Evolutionary conservation across 768 basidiomycete genomes (phyloP).

Genomic region (Termitomyces sp.): DNA sequence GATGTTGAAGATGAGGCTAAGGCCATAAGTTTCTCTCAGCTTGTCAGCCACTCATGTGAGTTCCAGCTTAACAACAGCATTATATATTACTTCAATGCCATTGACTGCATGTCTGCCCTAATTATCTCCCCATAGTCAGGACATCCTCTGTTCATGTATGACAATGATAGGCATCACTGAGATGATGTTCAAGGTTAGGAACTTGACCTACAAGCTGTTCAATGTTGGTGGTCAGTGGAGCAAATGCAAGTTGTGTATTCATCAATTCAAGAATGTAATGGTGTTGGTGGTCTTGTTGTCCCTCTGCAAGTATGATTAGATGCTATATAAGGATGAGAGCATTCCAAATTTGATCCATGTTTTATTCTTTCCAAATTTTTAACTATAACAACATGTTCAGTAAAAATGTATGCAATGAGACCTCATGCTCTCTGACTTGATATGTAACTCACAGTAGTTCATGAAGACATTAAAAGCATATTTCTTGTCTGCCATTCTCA

Average conservation of each 20-base stretch:
- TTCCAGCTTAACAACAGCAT: slow-evolving; percentile 97
- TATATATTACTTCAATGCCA: slow-evolving; percentile 91
- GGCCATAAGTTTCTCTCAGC: slow-evolving; percentile 64
- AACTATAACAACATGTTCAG: not conserved
- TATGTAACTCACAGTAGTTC: slow-evolving; percentile 97
- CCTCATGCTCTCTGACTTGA: slow-evolving; percentile 92
- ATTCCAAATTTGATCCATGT: slow-evolving; percentile 51
- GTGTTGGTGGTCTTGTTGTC: slow-evolving; percentile 90
- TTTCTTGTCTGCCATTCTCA: slow-evolving; percentile 2
- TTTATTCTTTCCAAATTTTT: not conserved
- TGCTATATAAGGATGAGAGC: slow-evolving; percentile 95
- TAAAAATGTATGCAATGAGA: slow-evolving; percentile 98
- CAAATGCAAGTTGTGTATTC: slow-evolving; percentile 93
- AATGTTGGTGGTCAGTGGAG: slow-evolving; percentile 88
- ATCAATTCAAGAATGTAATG: slow-evolving; percentile 93
- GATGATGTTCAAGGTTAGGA: slow-evolving; percentile 93
- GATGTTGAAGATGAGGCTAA: slow-evolving; percentile 75
- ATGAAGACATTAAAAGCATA: slow-evolving; percentile 90
- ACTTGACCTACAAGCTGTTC: slow-evolving; percentile 89
- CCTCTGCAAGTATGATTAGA: slow-evolving; percentile 95
- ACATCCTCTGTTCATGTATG: slow-evolving; percentile 90
- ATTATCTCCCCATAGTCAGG: slow-evolving; percentile 91
- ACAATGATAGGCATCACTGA: slow-evolving; percentile 97
- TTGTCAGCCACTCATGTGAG: slow-evolving; percentile 81
- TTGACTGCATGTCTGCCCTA: slow-evolving; percentile 76